A percentile compares a stretch with the other conserved stretches of the same genome.
These are phyloP conservation scores for Colletotrichum sp. DNA, from an alignment of 2,329 filamentous ascomycete genomes.

Conservation along the genomic window DNA sequence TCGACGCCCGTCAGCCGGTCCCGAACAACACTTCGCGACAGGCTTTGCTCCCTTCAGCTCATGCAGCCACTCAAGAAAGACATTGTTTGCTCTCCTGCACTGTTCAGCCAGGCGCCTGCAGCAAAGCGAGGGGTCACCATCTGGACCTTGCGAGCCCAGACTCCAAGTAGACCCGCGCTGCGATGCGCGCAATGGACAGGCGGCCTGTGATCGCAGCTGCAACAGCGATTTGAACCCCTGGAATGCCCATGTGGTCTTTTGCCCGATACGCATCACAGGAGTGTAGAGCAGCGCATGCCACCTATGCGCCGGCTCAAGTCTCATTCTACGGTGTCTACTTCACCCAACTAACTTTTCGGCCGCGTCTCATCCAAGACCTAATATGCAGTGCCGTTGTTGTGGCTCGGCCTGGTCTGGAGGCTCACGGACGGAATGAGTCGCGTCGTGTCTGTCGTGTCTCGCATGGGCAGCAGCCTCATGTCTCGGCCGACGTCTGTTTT, in stretches of 20 bases:
- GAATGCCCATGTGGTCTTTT: constrained; percentile 13
- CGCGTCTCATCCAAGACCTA: background rate
- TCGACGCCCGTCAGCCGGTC: background rate
- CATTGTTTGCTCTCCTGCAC: background rate
- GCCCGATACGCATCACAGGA: background rate
- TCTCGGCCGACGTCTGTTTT: constrained; percentile 1
- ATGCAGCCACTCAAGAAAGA: constrained; percentile 6
- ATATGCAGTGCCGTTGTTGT: constrained; percentile 15
- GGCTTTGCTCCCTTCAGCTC: background rate
- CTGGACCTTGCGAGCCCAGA: background rate
- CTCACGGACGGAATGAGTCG: constrained; percentile 8
- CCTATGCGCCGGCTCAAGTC: background rate
- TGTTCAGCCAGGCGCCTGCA: background rate
- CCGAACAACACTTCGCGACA: background rate
- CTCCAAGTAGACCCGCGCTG: background rate
- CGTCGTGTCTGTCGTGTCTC: constrained; percentile 11
- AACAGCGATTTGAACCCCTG: constrained; percentile 8
- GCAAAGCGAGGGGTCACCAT: background rate
- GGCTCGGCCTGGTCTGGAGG: background rate
- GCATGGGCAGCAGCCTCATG: background rate
- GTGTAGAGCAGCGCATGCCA: constrained; percentile 4
- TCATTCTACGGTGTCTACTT: background rate
- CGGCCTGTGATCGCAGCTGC: background rate
- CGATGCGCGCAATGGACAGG: background rate
- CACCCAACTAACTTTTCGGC: background rate